Percentiles rank a stretch among this genome's conserved stretches.
Evolutionary conservation across 495 filamentous ascomycete species (phyloP).

Genomic region (Podospora appendiculata): DNA sequence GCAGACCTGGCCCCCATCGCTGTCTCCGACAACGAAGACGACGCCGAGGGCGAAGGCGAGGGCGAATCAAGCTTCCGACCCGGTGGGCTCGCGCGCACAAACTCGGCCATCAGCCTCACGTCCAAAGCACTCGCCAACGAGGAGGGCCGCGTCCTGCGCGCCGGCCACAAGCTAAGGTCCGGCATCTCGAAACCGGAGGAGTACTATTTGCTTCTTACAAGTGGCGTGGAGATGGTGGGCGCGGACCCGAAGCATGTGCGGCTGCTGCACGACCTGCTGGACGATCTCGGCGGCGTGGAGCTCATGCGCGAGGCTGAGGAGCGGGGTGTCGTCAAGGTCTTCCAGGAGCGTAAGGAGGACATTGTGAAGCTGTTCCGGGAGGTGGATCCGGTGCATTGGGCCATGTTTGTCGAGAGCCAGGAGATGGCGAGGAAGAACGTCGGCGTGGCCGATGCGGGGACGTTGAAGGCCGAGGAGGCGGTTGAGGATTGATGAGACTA

Average conservation of each 20-base stretch:
- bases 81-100: conserved; percentile 53
- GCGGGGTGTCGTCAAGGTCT: conserved; percentile 49
- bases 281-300: conserved; percentile 56
- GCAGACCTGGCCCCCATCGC: background rate
- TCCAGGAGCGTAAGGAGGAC: conserved; percentile 48
- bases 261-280: conserved; percentile 52
- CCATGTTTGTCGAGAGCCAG: conserved; percentile 58
- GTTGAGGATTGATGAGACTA: background rate
- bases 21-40: conserved; percentile 27
- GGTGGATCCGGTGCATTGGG: conserved; percentile 54
- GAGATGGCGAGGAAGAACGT: conserved; percentile 57
- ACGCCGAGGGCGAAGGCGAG: conserved; percentile 32
- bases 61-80: conserved; percentile 24
- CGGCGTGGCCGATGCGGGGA: background rate
- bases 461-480: background rate
- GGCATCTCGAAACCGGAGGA: conserved; percentile 42
- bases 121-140: conserved; percentile 75
- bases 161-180: conserved; percentile 71
- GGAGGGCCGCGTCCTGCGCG: conserved; percentile 81
- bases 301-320: conserved; percentile 47
- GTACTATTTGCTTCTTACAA: conserved; percentile 26
- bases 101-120: conserved; percentile 71
- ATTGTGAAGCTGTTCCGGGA: conserved; percentile 42
- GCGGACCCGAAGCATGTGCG: conserved; percentile 47
- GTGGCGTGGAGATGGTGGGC: conserved; percentile 38